Conservation (phyloP, 148 eudicot genomes). For the Rhododendron simsii region DNA sequence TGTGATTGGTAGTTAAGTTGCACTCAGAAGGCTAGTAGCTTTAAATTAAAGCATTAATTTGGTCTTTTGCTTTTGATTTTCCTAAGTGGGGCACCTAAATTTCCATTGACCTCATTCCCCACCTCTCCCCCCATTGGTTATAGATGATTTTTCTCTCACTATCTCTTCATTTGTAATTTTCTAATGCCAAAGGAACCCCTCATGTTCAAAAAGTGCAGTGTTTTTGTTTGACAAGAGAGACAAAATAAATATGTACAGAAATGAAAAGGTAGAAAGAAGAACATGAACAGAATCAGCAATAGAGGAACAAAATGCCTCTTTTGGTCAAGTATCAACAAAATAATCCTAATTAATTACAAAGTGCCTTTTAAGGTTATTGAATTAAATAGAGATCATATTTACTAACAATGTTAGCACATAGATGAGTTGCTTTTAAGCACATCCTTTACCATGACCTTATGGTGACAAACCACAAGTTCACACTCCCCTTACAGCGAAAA, state of each 20-base stretch:
- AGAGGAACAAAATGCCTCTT: constrained; percentile 19
- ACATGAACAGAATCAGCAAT: constrained; percentile 10
- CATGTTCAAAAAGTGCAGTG: not conserved
- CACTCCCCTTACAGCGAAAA: no score
- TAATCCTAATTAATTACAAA: constrained; percentile 9
- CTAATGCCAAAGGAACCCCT: not conserved
- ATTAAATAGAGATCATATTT: not conserved
- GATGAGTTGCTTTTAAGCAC: not conserved
- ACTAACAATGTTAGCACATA: not conserved
- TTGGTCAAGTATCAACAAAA: constrained; percentile 3
- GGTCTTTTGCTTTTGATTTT: constrained; percentile 24
- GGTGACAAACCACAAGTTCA: no score
- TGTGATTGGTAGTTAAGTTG: constrained; percentile 22
- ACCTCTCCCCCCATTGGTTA: constrained; percentile 10
- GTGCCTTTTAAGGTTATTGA: constrained; percentile 5
- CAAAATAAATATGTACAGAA: not conserved
- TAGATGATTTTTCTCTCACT: not conserved
- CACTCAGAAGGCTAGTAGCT: constrained; percentile 14
- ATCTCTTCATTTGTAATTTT: not conserved
- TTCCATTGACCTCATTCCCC: constrained; percentile 24
- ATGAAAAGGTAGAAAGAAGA: constrained; percentile 10
- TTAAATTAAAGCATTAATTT: constrained; percentile 3
- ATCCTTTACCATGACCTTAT: not conserved
- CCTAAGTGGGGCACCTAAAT: constrained; percentile 12
- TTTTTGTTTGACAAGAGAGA: constrained; percentile 4